Evolutionary conservation across 164 flowering plant species (phyloP), one percentile per base, ranked within the genome.

Genomic region (Vitis labrusca): DNA sequence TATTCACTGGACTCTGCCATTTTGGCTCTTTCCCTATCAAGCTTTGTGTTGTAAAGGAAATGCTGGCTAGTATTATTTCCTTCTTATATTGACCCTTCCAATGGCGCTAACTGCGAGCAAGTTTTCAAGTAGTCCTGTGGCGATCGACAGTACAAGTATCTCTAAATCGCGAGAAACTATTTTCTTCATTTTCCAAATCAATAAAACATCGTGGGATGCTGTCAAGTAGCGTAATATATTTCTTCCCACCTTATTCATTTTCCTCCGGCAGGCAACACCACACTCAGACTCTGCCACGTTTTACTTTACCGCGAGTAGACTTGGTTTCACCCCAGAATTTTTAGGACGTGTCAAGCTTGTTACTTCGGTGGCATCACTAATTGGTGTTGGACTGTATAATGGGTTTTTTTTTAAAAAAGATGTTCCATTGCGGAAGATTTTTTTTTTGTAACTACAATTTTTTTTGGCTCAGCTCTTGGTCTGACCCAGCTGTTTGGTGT

Each of bases 251-350:
- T 63, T 93, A 67, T 95, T 95, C 76, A 82, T 95, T 69, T 93
- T 95, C 74, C 78, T 89, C 48, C 92, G 98, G 99, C 97, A 92
- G 79, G 94, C 99, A 68, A 95, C 98, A 37, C 99, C 98, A 7
- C 99, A 92, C 1, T 95, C 99, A 57, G 99, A 95, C 55, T 90
- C 98, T 63, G 97, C 99, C 73, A 92, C 92, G 99, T 95, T 95
- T 82, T 95, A 79, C 78, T 95, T 91, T 76, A 94, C 92, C 67
- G 93, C 99, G 57, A 95, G 93, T 69, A 81, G 78, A 66, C 94
- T 95, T 75, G 92, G 94, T 61, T 95, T 95, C 82, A 91, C 93
- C 59, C 97, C 99, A 19, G 99, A 95, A 67, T 95, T 95, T 86
- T 88, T 95, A 13, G 99, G 99, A 9, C 96, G 97, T 51, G 99